phyloP scores from a whole-genome alignment of 1,284 basidiomycete genomes.

The Ustilago crameri region DNA sequence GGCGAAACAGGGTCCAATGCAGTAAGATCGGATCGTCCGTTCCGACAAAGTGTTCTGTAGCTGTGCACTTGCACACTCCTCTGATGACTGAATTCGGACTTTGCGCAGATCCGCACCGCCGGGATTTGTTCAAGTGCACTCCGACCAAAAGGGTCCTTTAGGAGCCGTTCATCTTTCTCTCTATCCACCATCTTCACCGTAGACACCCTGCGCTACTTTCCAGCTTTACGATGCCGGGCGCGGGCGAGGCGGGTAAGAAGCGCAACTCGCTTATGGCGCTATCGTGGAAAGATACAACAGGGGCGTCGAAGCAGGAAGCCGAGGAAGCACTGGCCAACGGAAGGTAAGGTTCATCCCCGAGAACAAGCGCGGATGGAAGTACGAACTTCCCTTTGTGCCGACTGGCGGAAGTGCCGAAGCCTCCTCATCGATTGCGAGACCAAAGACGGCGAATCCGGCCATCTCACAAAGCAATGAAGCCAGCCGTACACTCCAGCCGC shows the following conservation, averaged over 20 bases:
- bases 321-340: slow-evolving; percentile 20
- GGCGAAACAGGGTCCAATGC: background rate
- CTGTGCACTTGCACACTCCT: background rate
- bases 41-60: background rate
- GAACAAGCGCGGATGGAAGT: slow-evolving; percentile 41
- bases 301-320: background rate
- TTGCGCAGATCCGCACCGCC: too few relatives aligned
- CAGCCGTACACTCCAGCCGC: background rate
- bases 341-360: slow-evolving; percentile 35
- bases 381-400: slow-evolving; percentile 8
- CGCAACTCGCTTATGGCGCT: slow-evolving; percentile 32
- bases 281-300: slow-evolving; percentile 5
- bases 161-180: background rate
- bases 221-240: slow-evolving; percentile 10
- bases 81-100: too few relatives aligned
- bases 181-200: background rate
- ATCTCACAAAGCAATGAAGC: background rate
- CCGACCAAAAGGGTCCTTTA: too few relatives aligned
- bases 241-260: slow-evolving; percentile 27
- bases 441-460: slow-evolving; percentile 1
- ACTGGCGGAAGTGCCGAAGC: background rate
- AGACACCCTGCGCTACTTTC: background rate
- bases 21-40: background rate
- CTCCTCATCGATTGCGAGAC: slow-evolving; percentile 1
- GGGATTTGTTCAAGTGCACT: too few relatives aligned